Evolutionary conservation across 805 yeast species (phyloP), one percentile per base, ranked within the genome.

Genomic region (Metschnikowia rubicola): DNA sequence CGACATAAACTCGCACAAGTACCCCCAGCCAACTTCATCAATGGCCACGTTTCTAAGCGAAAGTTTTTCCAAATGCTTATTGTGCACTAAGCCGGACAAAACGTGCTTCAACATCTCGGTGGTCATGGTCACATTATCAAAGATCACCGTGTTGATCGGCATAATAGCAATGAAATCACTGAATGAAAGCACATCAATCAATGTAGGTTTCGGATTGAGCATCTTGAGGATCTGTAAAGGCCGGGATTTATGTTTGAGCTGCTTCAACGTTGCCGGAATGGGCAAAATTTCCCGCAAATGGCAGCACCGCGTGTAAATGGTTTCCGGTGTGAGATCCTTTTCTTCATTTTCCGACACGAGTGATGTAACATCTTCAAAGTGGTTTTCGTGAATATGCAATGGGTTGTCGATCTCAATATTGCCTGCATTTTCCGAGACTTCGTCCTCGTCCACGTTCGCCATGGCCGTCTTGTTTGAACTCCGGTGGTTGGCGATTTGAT

Each of bases 331-430:
- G 1, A 75, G 56, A 10, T 60, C 57, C 1, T 58, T 54, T 9
- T 43, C 40, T 10, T 39, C 30, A 8, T 44, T 50, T 19, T 61
- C 61, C 6, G 46, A 13, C 3, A 28, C 26, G n/a, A 28, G 17
- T 8, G 40, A 30, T 9, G 53, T 58, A 8, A 53, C 54, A 1
- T 51, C 60, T 31, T 50, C 51, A 56, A 81, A 81, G 34, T 73
- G 70, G 45, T 77, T 72, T 52, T 80, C 84, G 61, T 81, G 84
- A 21, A 72, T 44, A 62, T 81, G 86, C 37, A 86, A 77, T 2
- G 92, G 92, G 51, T 81, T 85, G 60, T 86, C 95, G 55, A 86
- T 85, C 49, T 75, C 84, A 32, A 68, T 63, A 6, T 57, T 56
- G 11, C 54, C 61, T 2, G 46, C 49, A 11, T 39, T 47, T 5